These are phyloP conservation scores for Trichoderma brevicompactum DNA, from an alignment of 2,329 filamentous ascomycete species.

Conservation along the genomic window DNA sequence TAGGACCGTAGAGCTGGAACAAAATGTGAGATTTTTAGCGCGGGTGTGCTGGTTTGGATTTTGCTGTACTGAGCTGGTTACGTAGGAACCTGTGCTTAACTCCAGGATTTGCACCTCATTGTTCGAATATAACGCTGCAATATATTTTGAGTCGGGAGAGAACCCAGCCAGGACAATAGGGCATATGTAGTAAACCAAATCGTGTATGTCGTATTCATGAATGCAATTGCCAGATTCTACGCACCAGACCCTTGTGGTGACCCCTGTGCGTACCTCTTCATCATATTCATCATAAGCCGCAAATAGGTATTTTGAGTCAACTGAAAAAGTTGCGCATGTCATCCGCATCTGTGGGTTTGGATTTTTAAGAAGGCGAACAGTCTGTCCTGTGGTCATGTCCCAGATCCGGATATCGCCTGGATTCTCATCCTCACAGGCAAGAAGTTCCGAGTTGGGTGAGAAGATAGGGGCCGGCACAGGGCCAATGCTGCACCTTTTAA, in stretches of 20 bases:
- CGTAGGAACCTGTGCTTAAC: not conserved
- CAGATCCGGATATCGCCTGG: not conserved
- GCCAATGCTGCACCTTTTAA: fast-evolving
- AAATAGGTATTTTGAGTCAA: not conserved
- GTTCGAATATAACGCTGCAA: not conserved
- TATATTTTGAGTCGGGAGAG: not conserved
- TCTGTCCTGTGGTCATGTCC: not conserved
- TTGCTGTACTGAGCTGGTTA: too few species aligned
- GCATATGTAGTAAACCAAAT: too few species aligned
- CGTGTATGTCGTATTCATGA: too few species aligned
- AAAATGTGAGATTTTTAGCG: too few species aligned
- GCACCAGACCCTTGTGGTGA: too few species aligned
- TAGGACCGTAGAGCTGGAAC: not conserved
- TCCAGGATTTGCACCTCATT: not conserved
- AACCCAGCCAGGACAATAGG: too few species aligned
- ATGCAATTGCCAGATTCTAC: not conserved
- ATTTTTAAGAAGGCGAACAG: not conserved
- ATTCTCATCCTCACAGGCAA: not conserved
- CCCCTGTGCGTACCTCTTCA: too few species aligned
- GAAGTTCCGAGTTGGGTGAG: not conserved
- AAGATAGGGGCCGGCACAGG: not conserved
- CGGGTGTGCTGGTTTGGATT: too few species aligned
- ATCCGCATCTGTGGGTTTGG: fast-evolving
- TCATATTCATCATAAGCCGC: too few species aligned
- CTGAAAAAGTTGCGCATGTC: not conserved